Percentiles rank a stretch among this genome's conserved stretches.
Conservation (phyloP, 768 basidiomycete species). For the Rhodosporidiobolus odoratus region DNA sequence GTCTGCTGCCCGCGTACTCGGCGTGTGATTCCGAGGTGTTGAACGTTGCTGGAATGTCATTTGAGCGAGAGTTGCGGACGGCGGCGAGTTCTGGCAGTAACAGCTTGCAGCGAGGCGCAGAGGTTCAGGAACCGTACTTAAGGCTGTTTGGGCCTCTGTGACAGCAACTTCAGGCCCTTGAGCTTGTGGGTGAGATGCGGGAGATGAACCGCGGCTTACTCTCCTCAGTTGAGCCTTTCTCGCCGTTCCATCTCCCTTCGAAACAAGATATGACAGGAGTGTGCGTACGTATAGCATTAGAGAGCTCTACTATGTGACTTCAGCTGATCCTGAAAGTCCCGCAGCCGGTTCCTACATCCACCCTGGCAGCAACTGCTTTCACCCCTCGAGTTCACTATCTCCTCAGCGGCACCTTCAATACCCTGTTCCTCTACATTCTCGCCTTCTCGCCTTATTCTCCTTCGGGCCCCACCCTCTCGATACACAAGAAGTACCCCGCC, state of each 20-base stretch:
- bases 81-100: no score
- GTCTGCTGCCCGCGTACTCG: no score
- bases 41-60: no score
- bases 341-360: background rate
- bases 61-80: no score
- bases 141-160: no score
- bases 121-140: no score
- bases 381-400: conserved; percentile 30
- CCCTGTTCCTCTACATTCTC: conserved; percentile 43
- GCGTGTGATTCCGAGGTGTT: no score
- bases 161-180: no score
- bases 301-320: background rate
- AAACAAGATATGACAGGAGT: background rate
- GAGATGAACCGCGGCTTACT: background rate
- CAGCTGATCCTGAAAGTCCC: background rate
- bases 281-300: background rate
- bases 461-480: conserved; percentile 15
- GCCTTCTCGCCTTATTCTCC: conserved; percentile 39
- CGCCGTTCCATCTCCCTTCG: background rate
- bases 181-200: background rate
- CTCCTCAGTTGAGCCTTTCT: background rate
- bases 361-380: background rate
- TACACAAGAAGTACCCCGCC: conserved; percentile 25
- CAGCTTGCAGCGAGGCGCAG: no score
- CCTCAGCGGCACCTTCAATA: conserved; percentile 42